A percentile compares a stretch with the other conserved stretches of the same genome.
phyloP scores from a whole-genome alignment of 169 alveolate genomes.

The Plasmodium ovale region DNA sequence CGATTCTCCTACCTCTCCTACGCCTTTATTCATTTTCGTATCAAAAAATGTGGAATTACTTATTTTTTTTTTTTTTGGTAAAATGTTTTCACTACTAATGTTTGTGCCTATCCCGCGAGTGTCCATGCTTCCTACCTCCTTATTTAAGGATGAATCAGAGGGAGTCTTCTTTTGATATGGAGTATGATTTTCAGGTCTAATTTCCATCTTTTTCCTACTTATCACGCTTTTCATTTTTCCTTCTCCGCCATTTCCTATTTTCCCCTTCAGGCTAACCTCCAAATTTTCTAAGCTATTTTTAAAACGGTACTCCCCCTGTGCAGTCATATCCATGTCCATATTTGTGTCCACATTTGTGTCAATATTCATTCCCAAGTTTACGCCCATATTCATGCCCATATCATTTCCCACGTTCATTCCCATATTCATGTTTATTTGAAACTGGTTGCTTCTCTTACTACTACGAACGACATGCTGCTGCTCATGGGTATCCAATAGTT shows the following conservation, averaged over 20 bases:
- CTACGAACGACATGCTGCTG: neutral
- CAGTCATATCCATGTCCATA: too few species aligned
- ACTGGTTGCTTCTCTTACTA: neutral
- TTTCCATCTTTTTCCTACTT: neutral
- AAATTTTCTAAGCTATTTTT: neutral
- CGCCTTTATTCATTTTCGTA: neutral
- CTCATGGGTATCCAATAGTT: too few species aligned
- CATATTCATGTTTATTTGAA: too few species aligned
- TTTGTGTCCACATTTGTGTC: neutral
- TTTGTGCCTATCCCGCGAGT: neutral
- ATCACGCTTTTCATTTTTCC: too few species aligned
- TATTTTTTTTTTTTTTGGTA: slow-evolving; percentile 11
- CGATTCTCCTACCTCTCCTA: neutral
- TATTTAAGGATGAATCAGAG: too few species aligned
- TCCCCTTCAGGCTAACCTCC: neutral
- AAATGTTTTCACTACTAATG: slow-evolving; percentile 2
- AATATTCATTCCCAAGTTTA: too few species aligned
- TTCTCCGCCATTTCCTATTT: too few species aligned
- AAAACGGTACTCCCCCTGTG: neutral
- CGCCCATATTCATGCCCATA: too few species aligned
- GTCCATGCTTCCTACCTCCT: neutral
- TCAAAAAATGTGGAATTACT: neutral
- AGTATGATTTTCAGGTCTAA: neutral
- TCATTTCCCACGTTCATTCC: too few species aligned
- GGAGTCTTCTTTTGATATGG: neutral